Evolutionary conservation across 805 yeast genomes (phyloP).

Genomic region (Pichia phayaonensis): DNA sequence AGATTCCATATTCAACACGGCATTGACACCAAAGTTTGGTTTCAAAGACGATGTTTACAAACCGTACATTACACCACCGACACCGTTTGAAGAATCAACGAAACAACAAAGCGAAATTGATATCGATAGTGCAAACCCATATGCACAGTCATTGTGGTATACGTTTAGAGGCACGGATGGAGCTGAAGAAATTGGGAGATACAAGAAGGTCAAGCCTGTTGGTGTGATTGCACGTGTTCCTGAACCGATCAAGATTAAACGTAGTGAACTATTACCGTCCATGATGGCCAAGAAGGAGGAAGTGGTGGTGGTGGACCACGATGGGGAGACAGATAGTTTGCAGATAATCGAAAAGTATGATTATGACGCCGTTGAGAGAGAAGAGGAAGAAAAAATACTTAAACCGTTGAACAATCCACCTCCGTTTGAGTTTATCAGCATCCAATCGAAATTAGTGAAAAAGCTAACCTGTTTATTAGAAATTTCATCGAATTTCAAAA

Average conservation of each 20-base stretch:
- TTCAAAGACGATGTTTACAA: conserved; percentile 9
- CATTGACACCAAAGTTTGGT: too few species aligned
- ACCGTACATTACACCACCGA: conserved; percentile 13
- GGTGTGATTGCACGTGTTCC: not conserved
- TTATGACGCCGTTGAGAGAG: not conserved
- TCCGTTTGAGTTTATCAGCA: conserved; percentile 5
- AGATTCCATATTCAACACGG: not conserved
- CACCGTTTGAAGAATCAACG: conserved; percentile 11
- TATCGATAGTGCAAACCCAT: conserved; percentile 27
- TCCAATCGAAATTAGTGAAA: conserved; percentile 5
- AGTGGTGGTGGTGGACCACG: not conserved
- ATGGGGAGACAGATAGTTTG: too few species aligned
- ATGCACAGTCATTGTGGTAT: conserved; percentile 37
- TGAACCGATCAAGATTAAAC: not conserved
- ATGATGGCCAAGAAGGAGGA: conserved; percentile 5
- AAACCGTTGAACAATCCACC: conserved; percentile 5
- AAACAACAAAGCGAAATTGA: not conserved
- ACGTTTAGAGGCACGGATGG: conserved; percentile 29
- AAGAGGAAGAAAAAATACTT: not conserved
- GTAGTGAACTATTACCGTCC: conserved; percentile 5
- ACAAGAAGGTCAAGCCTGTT: conserved; percentile 6
- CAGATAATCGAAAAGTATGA: not conserved
- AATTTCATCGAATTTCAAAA: conserved; percentile 3
- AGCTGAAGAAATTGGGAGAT: conserved; percentile 25
- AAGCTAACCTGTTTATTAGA: conserved; percentile 5